These are phyloP conservation scores for Artomyces pyxidatus DNA, from an alignment of 768 basidiomycete genomes.

Conservation along the genomic window DNA sequence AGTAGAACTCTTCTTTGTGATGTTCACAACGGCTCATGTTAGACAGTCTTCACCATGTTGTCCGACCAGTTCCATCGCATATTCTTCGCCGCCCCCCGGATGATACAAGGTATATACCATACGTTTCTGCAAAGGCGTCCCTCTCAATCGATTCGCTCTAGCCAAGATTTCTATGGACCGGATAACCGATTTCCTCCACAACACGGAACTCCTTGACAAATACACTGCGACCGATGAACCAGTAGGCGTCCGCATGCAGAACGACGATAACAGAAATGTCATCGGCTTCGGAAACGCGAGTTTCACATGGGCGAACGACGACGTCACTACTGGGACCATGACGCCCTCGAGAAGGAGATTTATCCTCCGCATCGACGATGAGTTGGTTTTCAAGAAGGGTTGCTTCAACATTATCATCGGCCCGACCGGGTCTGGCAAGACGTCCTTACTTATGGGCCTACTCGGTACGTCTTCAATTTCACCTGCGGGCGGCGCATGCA, in stretches of 20 bases:
- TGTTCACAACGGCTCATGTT: background rate
- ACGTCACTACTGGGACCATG: conserved; percentile 20
- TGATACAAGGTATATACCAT: conserved; percentile 16
- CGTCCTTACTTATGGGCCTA: conserved; percentile 59
- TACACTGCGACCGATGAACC: conserved; percentile 14
- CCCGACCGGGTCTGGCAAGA: conserved; percentile 53
- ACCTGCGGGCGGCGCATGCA: background rate
- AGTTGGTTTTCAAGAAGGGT: conserved; percentile 45
- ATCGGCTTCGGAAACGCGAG: conserved; percentile 48
- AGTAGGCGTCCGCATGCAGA: conserved; percentile 8
- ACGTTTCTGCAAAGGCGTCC: background rate
- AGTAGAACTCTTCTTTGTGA: background rate
- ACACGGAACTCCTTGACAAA: conserved; percentile 27
- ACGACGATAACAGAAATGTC: conserved; percentile 10
- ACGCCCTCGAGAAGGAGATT: conserved; percentile 42
- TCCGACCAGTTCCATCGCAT: conserved; percentile 23
- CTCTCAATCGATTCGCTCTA: background rate
- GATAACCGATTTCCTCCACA: conserved; percentile 30
- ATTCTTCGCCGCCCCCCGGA: conserved; percentile 18
- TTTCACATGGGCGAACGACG: conserved; percentile 45
- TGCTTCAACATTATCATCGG: conserved; percentile 52
- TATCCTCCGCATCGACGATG: conserved; percentile 40
- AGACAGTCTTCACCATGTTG: conserved; percentile 32
- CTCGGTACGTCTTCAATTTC: conserved; percentile 35
- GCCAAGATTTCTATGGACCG: conserved; percentile 33